Evolutionary conservation across 495 filamentous ascomycete species (phyloP).

Genomic region (Xylaria flabelliformis): DNA sequence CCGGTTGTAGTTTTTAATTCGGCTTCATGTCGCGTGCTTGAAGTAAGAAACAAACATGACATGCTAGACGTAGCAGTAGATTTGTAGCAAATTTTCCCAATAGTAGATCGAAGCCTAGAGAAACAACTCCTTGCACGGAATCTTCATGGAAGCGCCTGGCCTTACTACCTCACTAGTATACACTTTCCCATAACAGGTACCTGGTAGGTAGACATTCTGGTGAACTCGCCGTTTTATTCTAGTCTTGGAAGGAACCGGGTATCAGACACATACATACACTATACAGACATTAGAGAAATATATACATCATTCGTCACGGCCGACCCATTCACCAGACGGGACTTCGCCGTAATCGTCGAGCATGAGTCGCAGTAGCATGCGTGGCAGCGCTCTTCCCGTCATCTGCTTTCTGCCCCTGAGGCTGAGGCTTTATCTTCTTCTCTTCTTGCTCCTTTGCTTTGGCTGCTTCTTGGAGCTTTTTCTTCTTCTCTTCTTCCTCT

Average conservation of each 20-base stretch:
- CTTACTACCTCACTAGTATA: background rate
- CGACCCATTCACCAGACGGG: background rate
- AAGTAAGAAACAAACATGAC: background rate
- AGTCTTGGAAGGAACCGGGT: background rate
- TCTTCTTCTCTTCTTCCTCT: constrained; percentile 16
- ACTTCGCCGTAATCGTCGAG: constrained; percentile 17
- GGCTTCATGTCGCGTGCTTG: background rate
- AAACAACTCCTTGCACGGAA: background rate
- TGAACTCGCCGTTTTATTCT: background rate
- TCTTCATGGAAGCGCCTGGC: background rate
- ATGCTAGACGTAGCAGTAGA: background rate
- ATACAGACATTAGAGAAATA: constrained; percentile 3
- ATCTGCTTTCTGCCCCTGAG: background rate
- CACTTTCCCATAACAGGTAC: background rate
- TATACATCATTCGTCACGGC: constrained; percentile 1
- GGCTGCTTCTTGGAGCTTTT: background rate
- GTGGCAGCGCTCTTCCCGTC: background rate
- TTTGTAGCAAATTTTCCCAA: background rate
- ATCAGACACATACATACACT: background rate
- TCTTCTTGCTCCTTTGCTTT: background rate
- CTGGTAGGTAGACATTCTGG: background rate
- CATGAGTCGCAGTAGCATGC: background rate
- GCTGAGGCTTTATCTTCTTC: background rate
- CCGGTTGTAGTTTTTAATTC: background rate
- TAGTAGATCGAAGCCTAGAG: background rate